phyloP scores from a whole-genome alignment of 176 grass and related monocot genomes.

The Zizania latifolia region DNA sequence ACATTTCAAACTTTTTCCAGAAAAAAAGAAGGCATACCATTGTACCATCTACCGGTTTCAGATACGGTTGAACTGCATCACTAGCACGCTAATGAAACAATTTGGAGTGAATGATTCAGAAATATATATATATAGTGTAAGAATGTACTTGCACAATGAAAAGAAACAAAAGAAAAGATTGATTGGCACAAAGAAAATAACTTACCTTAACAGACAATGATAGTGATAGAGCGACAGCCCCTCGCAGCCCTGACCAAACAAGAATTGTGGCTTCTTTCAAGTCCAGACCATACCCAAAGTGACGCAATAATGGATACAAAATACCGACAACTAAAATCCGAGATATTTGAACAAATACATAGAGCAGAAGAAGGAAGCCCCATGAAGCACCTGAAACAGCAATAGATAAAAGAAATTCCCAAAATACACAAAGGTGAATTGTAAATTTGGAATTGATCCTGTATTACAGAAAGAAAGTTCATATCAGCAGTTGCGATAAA shows the following conservation, averaged over 20 bases:
- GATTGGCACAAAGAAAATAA: constrained; percentile 4
- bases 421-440: not conserved
- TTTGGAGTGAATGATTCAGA: constrained; percentile 16
- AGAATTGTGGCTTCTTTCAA: constrained; percentile 76
- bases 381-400: constrained; percentile 69
- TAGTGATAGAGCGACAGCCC: constrained; percentile 77
- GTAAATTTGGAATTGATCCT: not conserved
- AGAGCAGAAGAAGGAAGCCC: constrained; percentile 81
- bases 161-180: not conserved
- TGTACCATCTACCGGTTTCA: constrained; percentile 66
- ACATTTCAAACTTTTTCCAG: not conserved
- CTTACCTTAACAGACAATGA: constrained; percentile 81
- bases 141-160: constrained; percentile 16
- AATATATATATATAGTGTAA: not conserved
- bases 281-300: constrained; percentile 86
- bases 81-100: constrained; percentile 47
- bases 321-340: constrained; percentile 63
- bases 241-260: constrained; percentile 81
- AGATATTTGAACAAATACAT: constrained; percentile 72
- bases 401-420: constrained; percentile 23
- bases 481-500: not conserved
- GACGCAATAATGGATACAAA: constrained; percentile 65
- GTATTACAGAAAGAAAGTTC: not conserved
- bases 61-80: constrained; percentile 45
- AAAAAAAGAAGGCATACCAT: constrained; percentile 49